Evolutionary conservation across 2,329 filamentous ascomycete genomes (phyloP), one percentile per base, ranked within the genome.

Genomic region (Penicillium hordei): DNA sequence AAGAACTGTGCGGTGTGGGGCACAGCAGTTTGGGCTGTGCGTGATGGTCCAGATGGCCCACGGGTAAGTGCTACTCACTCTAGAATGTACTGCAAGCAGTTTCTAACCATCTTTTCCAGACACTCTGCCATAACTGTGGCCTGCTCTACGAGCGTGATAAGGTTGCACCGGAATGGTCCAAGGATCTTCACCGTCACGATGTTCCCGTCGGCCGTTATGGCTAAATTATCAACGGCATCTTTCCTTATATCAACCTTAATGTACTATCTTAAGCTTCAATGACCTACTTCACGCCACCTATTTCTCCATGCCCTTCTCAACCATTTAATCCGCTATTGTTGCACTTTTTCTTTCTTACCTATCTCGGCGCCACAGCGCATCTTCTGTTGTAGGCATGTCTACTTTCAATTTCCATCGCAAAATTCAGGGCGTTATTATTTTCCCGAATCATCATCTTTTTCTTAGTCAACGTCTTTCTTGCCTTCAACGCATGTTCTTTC

Each of bases 121-220:
- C 90, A 31, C 85, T 97, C 4, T 97, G 93, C 79, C 90, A 93
- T 76, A 97, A 96, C 73, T 97, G 93, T 73, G 93, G 92, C 56
- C 88, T 93, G 66, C 78, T 93, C 21, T 97, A 90, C 72, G 93
- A 97, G 76, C 88, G 91, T 54, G 90, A 95, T 75, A 89, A 90
- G 75, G 87, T 88, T 63, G 82, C 96, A 0, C 93, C 93, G 9
- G 85, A 86, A 29, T 92, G 88, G 87, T 86, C 86, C 3, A 86
- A 86, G 70, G 84, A 87, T 60, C 79, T 93, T 46, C 91, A 92
- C 70, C 73, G 73, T 53, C 72, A 76, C 58, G 75, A 78, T 50
- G 59, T 76, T 34, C 74, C 76, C 21, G 60, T 77, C 48, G 70
- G 72, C 48, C 70, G 76, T 60, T 73, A 62, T 52, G 55, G 48